Conservation (phyloP, 306 rosid species). For the Oemleria cerasiformis region DNA sequence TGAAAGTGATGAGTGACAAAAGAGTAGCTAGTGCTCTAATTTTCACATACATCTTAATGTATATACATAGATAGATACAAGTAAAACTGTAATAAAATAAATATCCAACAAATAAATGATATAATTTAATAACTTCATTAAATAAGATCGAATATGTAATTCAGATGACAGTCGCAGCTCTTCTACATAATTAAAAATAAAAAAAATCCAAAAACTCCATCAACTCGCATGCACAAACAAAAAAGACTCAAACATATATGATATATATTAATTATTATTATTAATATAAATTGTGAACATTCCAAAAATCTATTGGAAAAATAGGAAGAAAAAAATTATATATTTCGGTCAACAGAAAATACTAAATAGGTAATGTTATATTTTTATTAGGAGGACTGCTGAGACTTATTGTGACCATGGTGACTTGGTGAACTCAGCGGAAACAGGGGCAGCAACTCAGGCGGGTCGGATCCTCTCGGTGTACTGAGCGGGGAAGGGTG, state of each 20-base stretch:
- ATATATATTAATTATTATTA: neutral
- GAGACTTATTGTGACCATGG: neutral
- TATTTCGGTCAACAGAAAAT: neutral
- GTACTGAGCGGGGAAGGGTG: slow-evolving; percentile 44
- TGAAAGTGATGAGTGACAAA: neutral
- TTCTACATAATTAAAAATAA: neutral
- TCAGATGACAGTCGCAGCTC: neutral
- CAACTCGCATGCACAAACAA: neutral
- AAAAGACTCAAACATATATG: neutral
- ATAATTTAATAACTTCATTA: neutral
- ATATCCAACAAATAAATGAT: neutral
- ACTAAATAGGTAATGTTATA: neutral
- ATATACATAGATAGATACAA: too few species aligned
- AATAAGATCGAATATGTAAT: neutral
- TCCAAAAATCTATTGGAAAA: neutral
- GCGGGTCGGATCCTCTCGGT: slow-evolving; percentile 39
- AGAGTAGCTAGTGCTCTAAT: neutral
- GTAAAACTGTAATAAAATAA: neutral
- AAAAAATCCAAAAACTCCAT: neutral
- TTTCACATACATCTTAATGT: neutral
- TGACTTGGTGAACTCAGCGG: slow-evolving; percentile 39
- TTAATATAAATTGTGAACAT: neutral
- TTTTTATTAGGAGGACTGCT: neutral
- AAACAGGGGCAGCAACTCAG: slow-evolving; percentile 42
- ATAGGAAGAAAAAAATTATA: neutral